These are phyloP conservation scores for Talaromyces proteolyticus DNA, from an alignment of 495 filamentous ascomycete species.

Conservation along the genomic window DNA sequence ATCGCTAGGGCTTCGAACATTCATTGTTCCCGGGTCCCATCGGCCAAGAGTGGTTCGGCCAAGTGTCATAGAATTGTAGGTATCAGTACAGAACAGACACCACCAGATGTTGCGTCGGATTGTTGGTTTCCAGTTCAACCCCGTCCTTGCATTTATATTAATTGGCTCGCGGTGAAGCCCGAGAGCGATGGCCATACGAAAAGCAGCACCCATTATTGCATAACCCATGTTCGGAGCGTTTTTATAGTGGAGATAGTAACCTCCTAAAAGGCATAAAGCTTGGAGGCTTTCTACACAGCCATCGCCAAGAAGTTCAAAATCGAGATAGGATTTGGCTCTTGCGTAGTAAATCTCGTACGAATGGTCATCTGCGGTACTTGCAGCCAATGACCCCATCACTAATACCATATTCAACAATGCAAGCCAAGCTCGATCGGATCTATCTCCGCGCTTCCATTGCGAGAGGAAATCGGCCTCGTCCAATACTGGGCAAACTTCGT, in stretches of 20 bases:
- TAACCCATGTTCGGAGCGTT: slow-evolving; percentile 64
- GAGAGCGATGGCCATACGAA: slow-evolving; percentile 58
- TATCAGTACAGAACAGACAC: slow-evolving; percentile 73
- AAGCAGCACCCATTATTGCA: slow-evolving; percentile 43
- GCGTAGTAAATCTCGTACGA: slow-evolving; percentile 60
- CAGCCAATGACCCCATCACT: slow-evolving; percentile 62
- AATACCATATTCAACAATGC: slow-evolving; percentile 70
- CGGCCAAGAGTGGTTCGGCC: slow-evolving; percentile 73
- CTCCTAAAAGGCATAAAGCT: slow-evolving; percentile 57
- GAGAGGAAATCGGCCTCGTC: slow-evolving; percentile 63
- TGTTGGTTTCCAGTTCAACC: slow-evolving; percentile 23
- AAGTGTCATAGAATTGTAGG: slow-evolving; percentile 69
- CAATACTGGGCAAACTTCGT: slow-evolving; percentile 63
- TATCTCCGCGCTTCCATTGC: slow-evolving; percentile 53
- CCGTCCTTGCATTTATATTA: background rate
- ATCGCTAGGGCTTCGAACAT: slow-evolving; percentile 49
- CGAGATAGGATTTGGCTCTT: slow-evolving; percentile 53
- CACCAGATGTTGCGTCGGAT: slow-evolving; percentile 72
- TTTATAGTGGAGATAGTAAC: slow-evolving; percentile 67
- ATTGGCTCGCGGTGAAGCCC: slow-evolving; percentile 59
- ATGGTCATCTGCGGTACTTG: slow-evolving; percentile 55
- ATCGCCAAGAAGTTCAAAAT: slow-evolving; percentile 60
- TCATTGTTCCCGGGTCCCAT: slow-evolving; percentile 62
- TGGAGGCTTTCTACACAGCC: slow-evolving; percentile 61
- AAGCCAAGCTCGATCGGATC: slow-evolving; percentile 59